Conservation (phyloP, 495 filamentous ascomycete genomes). For the Penicillium lividum region DNA sequence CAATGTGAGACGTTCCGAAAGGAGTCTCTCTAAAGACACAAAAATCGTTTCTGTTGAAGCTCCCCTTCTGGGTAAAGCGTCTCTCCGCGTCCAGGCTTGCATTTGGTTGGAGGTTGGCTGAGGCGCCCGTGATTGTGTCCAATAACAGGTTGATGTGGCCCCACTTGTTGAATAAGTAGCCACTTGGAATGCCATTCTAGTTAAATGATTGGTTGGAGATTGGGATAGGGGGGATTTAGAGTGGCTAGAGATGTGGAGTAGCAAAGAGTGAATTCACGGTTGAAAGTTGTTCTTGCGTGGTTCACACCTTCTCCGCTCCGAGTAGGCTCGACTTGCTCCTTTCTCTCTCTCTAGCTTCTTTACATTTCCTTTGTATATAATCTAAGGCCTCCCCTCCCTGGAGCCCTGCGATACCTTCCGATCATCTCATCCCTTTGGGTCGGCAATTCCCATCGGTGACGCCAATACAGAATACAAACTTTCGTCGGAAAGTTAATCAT, state of each 20-base stretch:
- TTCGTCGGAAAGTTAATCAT: not conserved
- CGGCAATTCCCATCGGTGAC: not conserved
- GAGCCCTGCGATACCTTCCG: not conserved
- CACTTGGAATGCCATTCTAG: conserved; percentile 11
- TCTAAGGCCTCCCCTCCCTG: not conserved
- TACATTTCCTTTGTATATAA: not conserved
- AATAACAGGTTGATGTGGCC: conserved; percentile 11
- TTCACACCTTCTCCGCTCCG: not conserved
- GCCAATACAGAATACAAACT: not conserved
- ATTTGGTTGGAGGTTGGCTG: conserved; percentile 25
- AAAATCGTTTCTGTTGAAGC: conserved; percentile 38
- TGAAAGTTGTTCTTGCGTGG: conserved; percentile 2
- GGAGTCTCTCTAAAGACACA: not conserved
- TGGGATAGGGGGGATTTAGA: conserved; percentile 16
- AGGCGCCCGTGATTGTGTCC: conserved; percentile 15
- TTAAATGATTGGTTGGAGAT: conserved; percentile 21
- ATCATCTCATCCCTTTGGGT: not conserved
- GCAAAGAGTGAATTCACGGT: conserved; percentile 16
- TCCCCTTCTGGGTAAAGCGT: conserved; percentile 39
- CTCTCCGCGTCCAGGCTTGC: conserved; percentile 13
- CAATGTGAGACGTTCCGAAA: not conserved
- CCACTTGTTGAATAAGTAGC: conserved; percentile 19
- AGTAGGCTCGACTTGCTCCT: conserved; percentile 15
- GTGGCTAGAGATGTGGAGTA: conserved; percentile 21
- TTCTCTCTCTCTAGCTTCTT: not conserved